Evolutionary conservation across 176 grass and related monocot species (phyloP), one percentile per base, ranked within the genome.

Genomic region (Melocanna baccifera): DNA sequence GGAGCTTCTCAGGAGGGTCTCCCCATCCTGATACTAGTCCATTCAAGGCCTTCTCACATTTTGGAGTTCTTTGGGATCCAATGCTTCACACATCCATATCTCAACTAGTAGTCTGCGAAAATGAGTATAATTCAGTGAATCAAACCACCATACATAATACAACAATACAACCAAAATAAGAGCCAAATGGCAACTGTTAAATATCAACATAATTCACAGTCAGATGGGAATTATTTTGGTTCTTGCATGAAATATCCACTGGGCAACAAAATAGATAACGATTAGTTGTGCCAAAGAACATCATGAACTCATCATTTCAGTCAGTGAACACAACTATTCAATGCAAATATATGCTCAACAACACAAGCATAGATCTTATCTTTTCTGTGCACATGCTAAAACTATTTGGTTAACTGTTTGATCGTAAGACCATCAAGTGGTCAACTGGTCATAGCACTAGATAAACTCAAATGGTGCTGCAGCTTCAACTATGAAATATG

Each of bases 21-120:
- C 74, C 96, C 96, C 93, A 90, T 90, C 93, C 96, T 86, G 91
- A 48, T 95, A 98, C 93, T 98, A 78, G 93, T 95, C 93, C 96
- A 92, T 74, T 94, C 91, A 95, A 95, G 85, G 78, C 78, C 86
- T 87, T 85, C 83, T 85, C 11, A 87, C 96, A 98, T 98, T 95
- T 94, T 98, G 96, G 93, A 98, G 89, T 94, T 94, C 87, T 71
- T 36, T 92, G 96, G 88, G 91, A 98, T 98, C 96, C 96, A 98
- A 94, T 98, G 96, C 96, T 94, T 98, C 93, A 94, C 89, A 73
- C 87, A 87, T 80, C 25, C 41, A 89, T 84, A 55, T 71, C 62
- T 64, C 66, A 84, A 80, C 16, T 82, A 55, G 61, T 14, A 74
- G 84, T 70, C 90, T 90, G 76, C 65, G 83, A 91, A 86, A 78